phyloP scores from a whole-genome alignment of 2,329 filamentous ascomycete genomes.

The Didymella pinodella region DNA sequence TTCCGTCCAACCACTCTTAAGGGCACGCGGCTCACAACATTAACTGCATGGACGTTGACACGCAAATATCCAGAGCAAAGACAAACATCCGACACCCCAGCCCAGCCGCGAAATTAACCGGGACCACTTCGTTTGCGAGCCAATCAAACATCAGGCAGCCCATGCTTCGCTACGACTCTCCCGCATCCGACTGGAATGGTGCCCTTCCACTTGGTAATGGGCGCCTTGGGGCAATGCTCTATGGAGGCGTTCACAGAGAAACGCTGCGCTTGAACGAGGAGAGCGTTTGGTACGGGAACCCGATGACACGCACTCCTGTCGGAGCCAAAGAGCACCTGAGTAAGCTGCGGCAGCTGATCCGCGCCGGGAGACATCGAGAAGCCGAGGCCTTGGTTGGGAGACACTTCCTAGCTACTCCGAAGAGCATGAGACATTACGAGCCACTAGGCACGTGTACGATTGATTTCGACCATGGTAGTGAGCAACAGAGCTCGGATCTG shows the following conservation, averaged over 20 bases:
- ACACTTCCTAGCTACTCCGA: constrained; percentile 57
- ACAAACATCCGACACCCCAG: constrained; percentile 1
- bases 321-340: constrained; percentile 49
- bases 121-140: constrained; percentile 10
- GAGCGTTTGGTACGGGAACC: constrained; percentile 43
- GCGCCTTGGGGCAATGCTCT: constrained; percentile 57
- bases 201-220: constrained; percentile 61
- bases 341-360: constrained; percentile 53
- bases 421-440: constrained; percentile 59
- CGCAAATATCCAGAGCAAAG: constrained; percentile 10
- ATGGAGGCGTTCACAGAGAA: constrained; percentile 56
- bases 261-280: constrained; percentile 59
- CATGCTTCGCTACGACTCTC: constrained; percentile 22
- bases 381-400: constrained; percentile 54
- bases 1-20: constrained; percentile 24
- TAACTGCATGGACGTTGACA: constrained; percentile 16
- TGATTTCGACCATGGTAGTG: constrained; percentile 10
- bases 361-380: constrained; percentile 50
- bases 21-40: constrained; percentile 8
- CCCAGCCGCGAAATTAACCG: constrained; percentile 13
- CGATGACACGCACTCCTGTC: constrained; percentile 54
- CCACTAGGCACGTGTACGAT: constrained; percentile 46
- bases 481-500: constrained; percentile 12
- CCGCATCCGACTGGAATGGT: constrained; percentile 47
- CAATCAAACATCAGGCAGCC: constrained; percentile 14